Percentiles rank a stretch among this genome's conserved stretches.
phyloP scores from a whole-genome alignment of 257 asterid species.

The Solanum tacnaense region DNA sequence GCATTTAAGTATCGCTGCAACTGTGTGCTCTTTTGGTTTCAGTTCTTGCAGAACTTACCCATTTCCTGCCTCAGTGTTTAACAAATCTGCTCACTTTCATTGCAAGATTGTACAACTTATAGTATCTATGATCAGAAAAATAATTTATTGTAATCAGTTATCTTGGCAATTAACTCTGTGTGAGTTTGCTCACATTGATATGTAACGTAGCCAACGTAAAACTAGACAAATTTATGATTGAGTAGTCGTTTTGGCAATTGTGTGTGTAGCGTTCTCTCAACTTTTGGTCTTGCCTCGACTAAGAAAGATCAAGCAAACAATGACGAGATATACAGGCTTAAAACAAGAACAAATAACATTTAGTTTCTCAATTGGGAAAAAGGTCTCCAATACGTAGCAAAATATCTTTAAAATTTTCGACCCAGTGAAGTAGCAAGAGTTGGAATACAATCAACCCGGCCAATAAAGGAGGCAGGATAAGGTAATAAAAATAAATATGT shows the following conservation, averaged over 20 bases:
- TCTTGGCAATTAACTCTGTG: not conserved
- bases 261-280: not conserved
- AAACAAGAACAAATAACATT: not conserved
- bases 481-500: not conserved
- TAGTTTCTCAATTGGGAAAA: not conserved
- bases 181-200: not conserved
- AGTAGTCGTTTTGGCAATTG: not conserved
- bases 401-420: not conserved
- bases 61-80: not conserved
- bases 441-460: not conserved
- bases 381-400: not conserved
- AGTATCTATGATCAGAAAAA: not conserved
- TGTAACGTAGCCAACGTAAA: not conserved
- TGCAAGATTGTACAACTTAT: not conserved
- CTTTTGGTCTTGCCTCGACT: not conserved
- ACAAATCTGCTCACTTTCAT: not conserved
- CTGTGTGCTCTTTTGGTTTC: not conserved
- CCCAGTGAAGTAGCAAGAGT: not conserved
- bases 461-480: not conserved
- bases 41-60: not conserved
- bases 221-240: not conserved
- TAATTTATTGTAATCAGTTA: not conserved
- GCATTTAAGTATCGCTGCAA: not conserved
- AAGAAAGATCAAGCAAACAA: not conserved
- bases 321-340: not conserved